phyloP scores from a whole-genome alignment of 257 asterid species.

The Rehmannia glutinosa region DNA sequence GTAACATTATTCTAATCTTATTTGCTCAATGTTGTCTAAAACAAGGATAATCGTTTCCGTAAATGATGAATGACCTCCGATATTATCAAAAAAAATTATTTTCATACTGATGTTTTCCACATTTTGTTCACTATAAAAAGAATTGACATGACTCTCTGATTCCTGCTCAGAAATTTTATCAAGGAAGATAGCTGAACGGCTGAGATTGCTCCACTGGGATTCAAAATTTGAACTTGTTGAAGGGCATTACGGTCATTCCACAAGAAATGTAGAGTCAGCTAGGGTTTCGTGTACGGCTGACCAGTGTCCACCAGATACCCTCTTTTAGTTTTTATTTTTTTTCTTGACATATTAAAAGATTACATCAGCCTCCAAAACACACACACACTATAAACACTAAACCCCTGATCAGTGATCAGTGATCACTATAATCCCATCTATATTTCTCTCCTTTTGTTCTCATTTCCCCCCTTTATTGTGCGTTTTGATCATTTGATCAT shows the following conservation, averaged over 20 bases:
- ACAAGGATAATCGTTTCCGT: too few relatives aligned
- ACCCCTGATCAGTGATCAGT: background rate
- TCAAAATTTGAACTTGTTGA: slow-evolving; percentile 13
- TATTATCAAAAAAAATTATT: too few relatives aligned
- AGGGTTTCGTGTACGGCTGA: slow-evolving; percentile 53
- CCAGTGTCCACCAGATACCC: slow-evolving; percentile 17
- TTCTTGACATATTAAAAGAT: background rate
- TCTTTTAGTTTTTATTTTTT: background rate
- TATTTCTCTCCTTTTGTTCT: background rate
- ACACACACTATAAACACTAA: background rate
- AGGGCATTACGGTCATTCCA: slow-evolving; percentile 30
- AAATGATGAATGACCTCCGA: too few relatives aligned
- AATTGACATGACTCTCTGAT: background rate
- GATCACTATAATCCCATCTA: slow-evolving; percentile 12
- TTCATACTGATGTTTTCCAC: too few relatives aligned
- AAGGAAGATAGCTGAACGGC: slow-evolving; percentile 5
- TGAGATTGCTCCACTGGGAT: slow-evolving; percentile 1
- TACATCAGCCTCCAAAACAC: slow-evolving; percentile 13
- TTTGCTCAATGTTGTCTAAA: too few relatives aligned
- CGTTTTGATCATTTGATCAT: background rate
- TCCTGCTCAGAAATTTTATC: background rate
- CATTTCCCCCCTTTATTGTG: background rate
- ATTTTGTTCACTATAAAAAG: too few relatives aligned
- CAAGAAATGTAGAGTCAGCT: slow-evolving; percentile 17
- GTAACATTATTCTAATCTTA: too few relatives aligned